phyloP scores from a whole-genome alignment of 805 yeast genomes.

The Hanseniaspora vineae region DNA sequence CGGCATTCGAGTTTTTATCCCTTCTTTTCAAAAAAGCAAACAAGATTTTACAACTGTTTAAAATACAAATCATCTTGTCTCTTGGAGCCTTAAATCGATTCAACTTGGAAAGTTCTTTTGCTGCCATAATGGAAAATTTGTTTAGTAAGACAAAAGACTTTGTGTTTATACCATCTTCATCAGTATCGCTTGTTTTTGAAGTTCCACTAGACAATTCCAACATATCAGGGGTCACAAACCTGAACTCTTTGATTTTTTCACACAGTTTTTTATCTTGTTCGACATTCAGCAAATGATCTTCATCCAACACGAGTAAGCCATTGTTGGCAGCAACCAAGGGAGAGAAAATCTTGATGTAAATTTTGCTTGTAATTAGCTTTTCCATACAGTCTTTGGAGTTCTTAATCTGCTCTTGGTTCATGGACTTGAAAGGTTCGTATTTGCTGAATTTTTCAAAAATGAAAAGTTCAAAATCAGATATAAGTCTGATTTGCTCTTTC shows the following conservation, averaged over 20 bases:
- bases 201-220: conserved; percentile 49
- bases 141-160: conserved; percentile 21
- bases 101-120: conserved; percentile 62
- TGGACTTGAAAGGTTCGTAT: conserved; percentile 61
- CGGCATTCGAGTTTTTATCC: conserved; percentile 73
- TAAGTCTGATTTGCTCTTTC: conserved; percentile 64
- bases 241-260: conserved; percentile 44
- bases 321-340: conserved; percentile 34
- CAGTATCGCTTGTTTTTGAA: neutral
- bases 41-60: conserved; percentile 86
- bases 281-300: conserved; percentile 51
- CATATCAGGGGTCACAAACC: conserved; percentile 63
- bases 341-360: conserved; percentile 67
- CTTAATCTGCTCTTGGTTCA: conserved; percentile 45
- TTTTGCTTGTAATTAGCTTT: conserved; percentile 78
- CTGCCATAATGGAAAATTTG: conserved; percentile 53
- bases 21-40: conserved; percentile 69
- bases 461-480: conserved; percentile 65
- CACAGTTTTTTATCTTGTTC: conserved; percentile 41
- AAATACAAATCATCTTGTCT: conserved; percentile 81
- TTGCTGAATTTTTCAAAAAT: conserved; percentile 47
- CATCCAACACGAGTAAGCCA: conserved; percentile 30
- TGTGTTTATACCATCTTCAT: too few species aligned
- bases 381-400: conserved; percentile 88
- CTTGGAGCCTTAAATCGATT: conserved; percentile 84